Evolutionary conservation across 805 yeast genomes (phyloP), one percentile per base, ranked within the genome.

Genomic region (Pichia pseudocactophila): DNA sequence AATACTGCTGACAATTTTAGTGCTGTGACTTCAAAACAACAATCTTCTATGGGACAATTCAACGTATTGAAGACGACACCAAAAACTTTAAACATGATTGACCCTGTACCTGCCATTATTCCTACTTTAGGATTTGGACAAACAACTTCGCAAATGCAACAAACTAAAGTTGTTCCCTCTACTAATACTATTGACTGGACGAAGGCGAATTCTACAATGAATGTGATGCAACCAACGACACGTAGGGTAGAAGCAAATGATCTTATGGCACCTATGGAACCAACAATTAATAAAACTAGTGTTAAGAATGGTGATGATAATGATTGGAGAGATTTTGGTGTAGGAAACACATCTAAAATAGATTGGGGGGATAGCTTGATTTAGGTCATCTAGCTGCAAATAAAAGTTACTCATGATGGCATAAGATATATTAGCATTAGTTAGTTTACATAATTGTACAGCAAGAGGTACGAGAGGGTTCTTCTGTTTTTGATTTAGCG

Each of bases 351-450:
- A 4, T 37, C 37, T 16, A 34, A 26, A n/a, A 36, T 31, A 3
- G 38, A 42, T 37, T 48, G 51, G 51, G 36, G 31, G 11, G 41
- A 31, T 17, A 48, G 49, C 39, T 41, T 48, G 16, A 45, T 48
- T 15, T 48, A 39, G 31, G 26, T 17, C 6, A 22, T 19, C 22
- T 9, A 17, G 4, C 15, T 3, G 16, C 8, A 36, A 7, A 27
- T 17, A 22, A 12, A 20, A 12, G 15, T 7, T 11, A n/a, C n/a
- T n/a, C n/a, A n/a, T n/a, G n/a, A n/a, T n/a, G n/a, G n/a, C n/a
- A n/a, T n/a, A n/a, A n/a, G n/a, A 25, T n/a, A 35, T 13, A 7
- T 19, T 7, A 9, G 12, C 7, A 34, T 16, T 11, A 32, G n/a
- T 16, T n/a, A 17, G 26, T 7, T 27, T 25, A 38, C 9, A 16